phyloP scores from a whole-genome alignment of 805 yeast species.

The Kodamaea neixiangensis region DNA sequence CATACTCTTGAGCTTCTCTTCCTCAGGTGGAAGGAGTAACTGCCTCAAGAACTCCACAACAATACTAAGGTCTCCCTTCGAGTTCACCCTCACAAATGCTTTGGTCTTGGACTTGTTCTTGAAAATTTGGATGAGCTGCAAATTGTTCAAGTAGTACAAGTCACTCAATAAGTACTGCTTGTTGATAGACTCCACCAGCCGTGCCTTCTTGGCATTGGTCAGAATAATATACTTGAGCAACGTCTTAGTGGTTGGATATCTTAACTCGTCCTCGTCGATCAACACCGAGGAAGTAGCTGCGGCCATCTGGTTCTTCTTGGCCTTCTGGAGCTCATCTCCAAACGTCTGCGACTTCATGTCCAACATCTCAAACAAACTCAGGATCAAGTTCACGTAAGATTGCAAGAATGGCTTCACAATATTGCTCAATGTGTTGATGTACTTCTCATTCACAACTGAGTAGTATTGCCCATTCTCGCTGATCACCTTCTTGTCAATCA shows the following conservation, averaged over 20 bases:
- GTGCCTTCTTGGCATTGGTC: conserved; percentile 11
- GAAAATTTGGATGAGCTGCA: conserved; percentile 35
- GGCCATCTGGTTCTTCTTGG: conserved; percentile 8
- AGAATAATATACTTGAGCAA: conserved; percentile 29
- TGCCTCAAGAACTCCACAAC: conserved; percentile 25
- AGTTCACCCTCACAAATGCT: conserved; percentile 38
- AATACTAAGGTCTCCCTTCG: conserved; percentile 28
- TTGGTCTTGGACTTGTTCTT: conserved; percentile 44
- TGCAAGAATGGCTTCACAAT: conserved; percentile 37
- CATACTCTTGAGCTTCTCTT: conserved; percentile 9
- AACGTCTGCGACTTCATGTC: conserved; percentile 18
- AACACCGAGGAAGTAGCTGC: not conserved
- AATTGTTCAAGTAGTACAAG: conserved; percentile 38
- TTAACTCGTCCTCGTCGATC: conserved; percentile 16
- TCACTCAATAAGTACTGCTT: conserved; percentile 44
- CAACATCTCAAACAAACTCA: conserved; percentile 14
- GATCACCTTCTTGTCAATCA: conserved; percentile 18
- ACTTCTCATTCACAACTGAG: conserved; percentile 23
- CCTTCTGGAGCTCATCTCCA: conserved; percentile 16
- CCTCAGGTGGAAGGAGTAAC: conserved; percentile 13
- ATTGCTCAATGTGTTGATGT: conserved; percentile 27
- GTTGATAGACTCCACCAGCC: conserved; percentile 35
- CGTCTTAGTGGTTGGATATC: conserved; percentile 34
- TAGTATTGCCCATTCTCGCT: conserved; percentile 16
- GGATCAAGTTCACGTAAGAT: conserved; percentile 32